These are phyloP conservation scores for Pisolithus microcarpus DNA, from an alignment of 768 basidiomycete genomes.

Conservation along the genomic window DNA sequence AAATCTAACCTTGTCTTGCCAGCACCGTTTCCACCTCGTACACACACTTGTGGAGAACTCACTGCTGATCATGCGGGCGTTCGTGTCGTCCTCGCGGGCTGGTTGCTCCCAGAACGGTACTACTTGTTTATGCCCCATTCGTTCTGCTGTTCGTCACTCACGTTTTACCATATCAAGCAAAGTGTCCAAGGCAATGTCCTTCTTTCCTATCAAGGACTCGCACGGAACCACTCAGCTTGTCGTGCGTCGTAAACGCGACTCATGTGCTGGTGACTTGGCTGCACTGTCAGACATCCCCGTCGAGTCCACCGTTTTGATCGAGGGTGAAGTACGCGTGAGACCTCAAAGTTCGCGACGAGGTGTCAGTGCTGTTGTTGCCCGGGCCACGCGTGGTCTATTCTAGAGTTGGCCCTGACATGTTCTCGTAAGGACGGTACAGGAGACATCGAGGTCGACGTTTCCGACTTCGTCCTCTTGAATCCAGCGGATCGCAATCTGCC, in stretches of 20 bases:
- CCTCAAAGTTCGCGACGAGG: constrained; percentile 55
- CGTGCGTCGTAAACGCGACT: constrained; percentile 38
- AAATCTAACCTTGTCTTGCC: constrained; percentile 1
- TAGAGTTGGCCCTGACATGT: constrained; percentile 2
- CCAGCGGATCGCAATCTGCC: constrained; percentile 65
- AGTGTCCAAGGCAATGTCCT: constrained; percentile 62
- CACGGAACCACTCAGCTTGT: constrained; percentile 76
- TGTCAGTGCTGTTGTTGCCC: constrained; percentile 34
- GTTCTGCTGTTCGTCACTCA: constrained; percentile 28
- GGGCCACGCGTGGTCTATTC: constrained; percentile 2
- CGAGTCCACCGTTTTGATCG: constrained; percentile 71
- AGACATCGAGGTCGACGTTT: constrained; percentile 74
- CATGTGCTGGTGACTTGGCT: constrained; percentile 25
- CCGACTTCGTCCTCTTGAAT: constrained; percentile 69
- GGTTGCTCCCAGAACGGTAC: constrained; percentile 77
- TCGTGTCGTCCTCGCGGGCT: constrained; percentile 69
- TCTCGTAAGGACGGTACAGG: constrained; percentile 51
- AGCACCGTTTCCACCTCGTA: constrained; percentile 55
- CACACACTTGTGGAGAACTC: constrained; percentile 61
- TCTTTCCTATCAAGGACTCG: constrained; percentile 81
- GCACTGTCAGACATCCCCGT: constrained; percentile 57
- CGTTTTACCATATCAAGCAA: constrained; percentile 46
- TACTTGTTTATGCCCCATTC: constrained; percentile 23
- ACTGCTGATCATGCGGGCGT: constrained; percentile 43
- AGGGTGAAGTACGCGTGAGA: constrained; percentile 63